A percentile compares a stretch with the other conserved stretches of the same genome.
Evolutionary conservation across 1,139 yeast species (phyloP).

Genomic region (Debaryomyces sp.): DNA sequence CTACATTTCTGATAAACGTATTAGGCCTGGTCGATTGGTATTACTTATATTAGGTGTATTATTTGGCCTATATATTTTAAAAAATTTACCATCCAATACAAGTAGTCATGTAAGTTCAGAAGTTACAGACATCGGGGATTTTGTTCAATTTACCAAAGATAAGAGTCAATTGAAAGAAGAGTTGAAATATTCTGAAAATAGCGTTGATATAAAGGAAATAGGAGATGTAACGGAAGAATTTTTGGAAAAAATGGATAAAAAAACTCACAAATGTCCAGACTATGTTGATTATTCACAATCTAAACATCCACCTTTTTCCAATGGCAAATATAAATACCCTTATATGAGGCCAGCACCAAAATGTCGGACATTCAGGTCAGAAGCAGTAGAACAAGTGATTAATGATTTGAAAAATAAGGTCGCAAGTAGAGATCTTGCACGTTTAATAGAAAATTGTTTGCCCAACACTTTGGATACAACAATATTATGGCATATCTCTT

Average conservation of each 20-base stretch:
- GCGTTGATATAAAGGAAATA: not conserved
- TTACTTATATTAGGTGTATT: constrained; percentile 10
- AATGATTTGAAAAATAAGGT: constrained; percentile 53
- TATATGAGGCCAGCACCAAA: constrained; percentile 72
- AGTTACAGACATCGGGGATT: constrained; percentile 9
- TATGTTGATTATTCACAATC: constrained; percentile 43
- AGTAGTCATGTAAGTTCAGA: constrained; percentile 1
- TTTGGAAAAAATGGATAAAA: constrained; percentile 22
- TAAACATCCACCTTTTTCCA: constrained; percentile 52
- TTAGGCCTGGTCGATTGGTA: constrained; percentile 12
- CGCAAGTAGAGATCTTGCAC: constrained; percentile 64
- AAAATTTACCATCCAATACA: constrained; percentile 2
- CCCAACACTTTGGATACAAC: constrained; percentile 93
- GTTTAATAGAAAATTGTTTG: constrained; percentile 78
- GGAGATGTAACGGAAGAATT: constrained; percentile 17
- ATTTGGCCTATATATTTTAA: constrained; percentile 7
- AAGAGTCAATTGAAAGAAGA: not conserved
- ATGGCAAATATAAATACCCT: constrained; percentile 56
- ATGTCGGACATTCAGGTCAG: constrained; percentile 74
- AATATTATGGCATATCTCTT: constrained; percentile 63
- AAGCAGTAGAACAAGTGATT: constrained; percentile 65
- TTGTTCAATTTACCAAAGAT: constrained; percentile 6
- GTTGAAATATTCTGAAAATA: not conserved
- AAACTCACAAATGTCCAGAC: constrained; percentile 37
- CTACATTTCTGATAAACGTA: constrained; percentile 8